phyloP scores from a whole-genome alignment of 495 filamentous ascomycete genomes.

The Penicillium waksmanii region DNA sequence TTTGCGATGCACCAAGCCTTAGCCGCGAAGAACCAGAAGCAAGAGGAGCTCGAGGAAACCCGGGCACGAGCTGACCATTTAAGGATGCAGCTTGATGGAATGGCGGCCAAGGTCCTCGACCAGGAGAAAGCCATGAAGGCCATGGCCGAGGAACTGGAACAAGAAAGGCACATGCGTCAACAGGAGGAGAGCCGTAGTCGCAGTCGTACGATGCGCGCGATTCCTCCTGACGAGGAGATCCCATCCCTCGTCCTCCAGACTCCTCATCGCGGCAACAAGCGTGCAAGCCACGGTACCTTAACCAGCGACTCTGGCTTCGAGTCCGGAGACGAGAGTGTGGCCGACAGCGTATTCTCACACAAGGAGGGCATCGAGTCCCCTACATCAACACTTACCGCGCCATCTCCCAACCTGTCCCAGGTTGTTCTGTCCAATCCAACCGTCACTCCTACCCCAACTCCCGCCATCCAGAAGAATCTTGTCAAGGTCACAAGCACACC shows the following conservation, averaged over 20 bases:
- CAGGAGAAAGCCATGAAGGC: constrained; percentile 67
- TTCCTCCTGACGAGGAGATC: constrained; percentile 38
- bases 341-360: constrained; percentile 67
- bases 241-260: constrained; percentile 59
- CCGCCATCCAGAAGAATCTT: constrained; percentile 31
- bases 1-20: constrained; percentile 60
- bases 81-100: constrained; percentile 75
- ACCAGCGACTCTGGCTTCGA: constrained; percentile 58
- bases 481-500: constrained; percentile 20
- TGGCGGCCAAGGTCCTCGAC: constrained; percentile 68
- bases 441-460: constrained; percentile 22
- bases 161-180: constrained; percentile 58
- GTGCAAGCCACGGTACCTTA: constrained; percentile 56
- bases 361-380: constrained; percentile 55
- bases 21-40: constrained; percentile 65
- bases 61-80: constrained; percentile 66
- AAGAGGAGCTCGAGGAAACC: constrained; percentile 77
- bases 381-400: constrained; percentile 51
- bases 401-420: constrained; percentile 45
- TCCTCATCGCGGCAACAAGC: constrained; percentile 50
- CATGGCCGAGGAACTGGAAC: constrained; percentile 64
- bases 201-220: constrained; percentile 39
- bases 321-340: constrained; percentile 58
- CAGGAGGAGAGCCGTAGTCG: constrained; percentile 58
- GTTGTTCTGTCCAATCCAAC: constrained; percentile 37